These are phyloP conservation scores for Arthrinium phaeospermum DNA, from an alignment of 2,329 filamentous ascomycete species.

Conservation along the genomic window DNA sequence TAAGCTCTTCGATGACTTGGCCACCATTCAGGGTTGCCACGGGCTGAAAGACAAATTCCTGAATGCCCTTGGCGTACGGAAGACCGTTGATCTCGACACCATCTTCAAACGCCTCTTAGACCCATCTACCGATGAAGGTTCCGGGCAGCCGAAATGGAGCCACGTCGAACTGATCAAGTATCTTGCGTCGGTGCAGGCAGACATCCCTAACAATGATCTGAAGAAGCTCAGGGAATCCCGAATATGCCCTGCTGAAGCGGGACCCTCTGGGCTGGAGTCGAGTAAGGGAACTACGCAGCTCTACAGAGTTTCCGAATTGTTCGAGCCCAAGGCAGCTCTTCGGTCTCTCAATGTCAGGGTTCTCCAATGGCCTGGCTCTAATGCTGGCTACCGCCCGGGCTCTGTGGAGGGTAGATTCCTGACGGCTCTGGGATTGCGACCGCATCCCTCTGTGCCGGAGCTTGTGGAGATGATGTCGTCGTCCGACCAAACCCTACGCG, in stretches of 20 bases:
- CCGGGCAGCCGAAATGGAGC: constrained; percentile 73
- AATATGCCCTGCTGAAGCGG: constrained; percentile 81
- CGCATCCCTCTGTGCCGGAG: constrained; percentile 73
- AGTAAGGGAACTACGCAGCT: constrained; percentile 57
- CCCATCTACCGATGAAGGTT: constrained; percentile 57
- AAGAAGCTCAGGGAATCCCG: constrained; percentile 76
- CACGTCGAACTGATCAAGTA: constrained; percentile 96
- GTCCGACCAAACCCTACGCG: constrained; percentile 62
- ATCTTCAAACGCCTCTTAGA: constrained; percentile 87
- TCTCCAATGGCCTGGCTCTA: constrained; percentile 77
- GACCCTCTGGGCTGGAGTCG: constrained; percentile 59
- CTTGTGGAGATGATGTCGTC: constrained; percentile 80
- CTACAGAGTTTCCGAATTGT: constrained; percentile 80
- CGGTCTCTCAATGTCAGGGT: constrained; percentile 75
- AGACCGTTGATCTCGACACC: constrained; percentile 92
- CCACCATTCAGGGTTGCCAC: constrained; percentile 76
- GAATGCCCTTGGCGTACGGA: constrained; percentile 82
- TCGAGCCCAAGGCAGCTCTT: constrained; percentile 76
- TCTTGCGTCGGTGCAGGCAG: constrained; percentile 83
- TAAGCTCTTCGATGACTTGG: constrained; percentile 91
- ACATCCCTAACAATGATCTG: constrained; percentile 85
- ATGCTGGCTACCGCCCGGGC: constrained; percentile 64
- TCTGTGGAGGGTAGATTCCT: constrained; percentile 80
- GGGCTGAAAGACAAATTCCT: constrained; percentile 92
- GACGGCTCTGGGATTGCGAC: constrained; percentile 71